Evolutionary conservation across 129 eudicot species (phyloP).

Genomic region (Helianthus tuberosus): DNA sequence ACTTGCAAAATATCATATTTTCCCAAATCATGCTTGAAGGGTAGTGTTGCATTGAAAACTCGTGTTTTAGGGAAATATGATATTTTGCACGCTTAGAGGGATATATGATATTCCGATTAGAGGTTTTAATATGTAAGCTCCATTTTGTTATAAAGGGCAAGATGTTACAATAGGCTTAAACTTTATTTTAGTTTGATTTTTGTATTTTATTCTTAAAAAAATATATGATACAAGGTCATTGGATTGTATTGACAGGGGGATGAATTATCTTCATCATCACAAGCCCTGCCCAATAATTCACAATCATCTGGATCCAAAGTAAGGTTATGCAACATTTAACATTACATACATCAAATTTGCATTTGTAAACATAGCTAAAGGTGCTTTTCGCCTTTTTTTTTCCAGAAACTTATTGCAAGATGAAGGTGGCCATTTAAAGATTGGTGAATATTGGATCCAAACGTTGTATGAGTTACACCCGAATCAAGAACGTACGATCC

Average conservation of each 20-base stretch:
- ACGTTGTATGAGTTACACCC: slow-evolving; percentile 62
- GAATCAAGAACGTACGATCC: slow-evolving; percentile 51
- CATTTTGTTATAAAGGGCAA: too few species aligned
- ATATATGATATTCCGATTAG: too few species aligned
- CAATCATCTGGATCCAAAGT: slow-evolving; percentile 67
- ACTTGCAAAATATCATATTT: too few species aligned
- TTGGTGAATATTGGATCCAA: slow-evolving; percentile 77
- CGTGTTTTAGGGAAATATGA: too few species aligned
- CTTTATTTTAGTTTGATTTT: background rate
- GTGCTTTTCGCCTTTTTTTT: slow-evolving; percentile 18
- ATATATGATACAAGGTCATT: background rate
- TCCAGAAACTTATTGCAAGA: slow-evolving; percentile 67
- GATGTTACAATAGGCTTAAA: background rate
- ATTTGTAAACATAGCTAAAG: slow-evolving; percentile 13
- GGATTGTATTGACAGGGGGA: slow-evolving; percentile 49
- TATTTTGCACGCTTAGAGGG: too few species aligned
- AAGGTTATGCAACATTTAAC: slow-evolving; percentile 18
- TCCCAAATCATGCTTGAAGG: too few species aligned
- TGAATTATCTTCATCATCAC: slow-evolving; percentile 74
- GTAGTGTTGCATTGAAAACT: too few species aligned
- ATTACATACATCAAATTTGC: slow-evolving; percentile 1
- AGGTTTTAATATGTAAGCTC: too few species aligned
- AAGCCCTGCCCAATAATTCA: slow-evolving; percentile 68
- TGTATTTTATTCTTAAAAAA: background rate
- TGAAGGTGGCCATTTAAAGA: slow-evolving; percentile 77